Conservation (phyloP, 495 filamentous ascomycete genomes). For the Penicillium ucsense region DNA sequence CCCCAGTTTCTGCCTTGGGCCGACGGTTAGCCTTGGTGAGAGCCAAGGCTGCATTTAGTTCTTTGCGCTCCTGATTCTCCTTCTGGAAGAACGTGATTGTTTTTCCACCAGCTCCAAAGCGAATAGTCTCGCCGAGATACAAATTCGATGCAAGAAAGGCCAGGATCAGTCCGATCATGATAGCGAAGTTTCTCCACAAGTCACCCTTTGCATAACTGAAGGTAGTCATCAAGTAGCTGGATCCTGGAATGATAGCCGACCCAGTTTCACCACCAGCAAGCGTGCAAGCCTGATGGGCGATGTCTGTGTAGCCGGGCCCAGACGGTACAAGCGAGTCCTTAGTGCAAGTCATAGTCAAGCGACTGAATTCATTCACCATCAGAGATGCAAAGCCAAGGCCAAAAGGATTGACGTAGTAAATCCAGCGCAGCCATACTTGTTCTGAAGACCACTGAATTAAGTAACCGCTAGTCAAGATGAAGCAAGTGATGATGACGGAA, state of each 20-base stretch:
- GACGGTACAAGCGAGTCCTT: constrained; percentile 54
- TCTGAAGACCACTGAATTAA: constrained; percentile 62
- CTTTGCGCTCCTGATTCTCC: constrained; percentile 59
- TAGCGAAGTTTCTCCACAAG: constrained; percentile 71
- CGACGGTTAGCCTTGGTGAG: constrained; percentile 47
- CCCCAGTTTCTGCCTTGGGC: constrained; percentile 34
- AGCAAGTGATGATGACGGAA: constrained; percentile 63
- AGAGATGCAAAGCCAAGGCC: constrained; percentile 63
- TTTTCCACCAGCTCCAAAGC: constrained; percentile 67
- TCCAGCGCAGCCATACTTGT: constrained; percentile 70
- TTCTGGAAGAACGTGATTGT: constrained; percentile 64
- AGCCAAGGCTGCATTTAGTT: constrained; percentile 55
- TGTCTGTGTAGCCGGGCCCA: constrained; percentile 53
- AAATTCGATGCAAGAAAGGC: constrained; percentile 61
- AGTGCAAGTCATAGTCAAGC: constrained; percentile 53
- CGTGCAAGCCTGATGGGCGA: constrained; percentile 66
- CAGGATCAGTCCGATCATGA: constrained; percentile 56
- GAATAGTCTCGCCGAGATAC: constrained; percentile 65
- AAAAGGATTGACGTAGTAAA: constrained; percentile 72
- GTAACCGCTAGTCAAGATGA: constrained; percentile 72
- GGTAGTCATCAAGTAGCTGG: constrained; percentile 49
- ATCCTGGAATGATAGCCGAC: constrained; percentile 45
- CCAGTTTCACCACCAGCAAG: constrained; percentile 58
- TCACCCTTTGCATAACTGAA: constrained; percentile 53
- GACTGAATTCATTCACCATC: constrained; percentile 77